Base-by-base conservation (phyloP, 2,329 filamentous ascomycete genomes). In the Botrytis aclada region DNA sequence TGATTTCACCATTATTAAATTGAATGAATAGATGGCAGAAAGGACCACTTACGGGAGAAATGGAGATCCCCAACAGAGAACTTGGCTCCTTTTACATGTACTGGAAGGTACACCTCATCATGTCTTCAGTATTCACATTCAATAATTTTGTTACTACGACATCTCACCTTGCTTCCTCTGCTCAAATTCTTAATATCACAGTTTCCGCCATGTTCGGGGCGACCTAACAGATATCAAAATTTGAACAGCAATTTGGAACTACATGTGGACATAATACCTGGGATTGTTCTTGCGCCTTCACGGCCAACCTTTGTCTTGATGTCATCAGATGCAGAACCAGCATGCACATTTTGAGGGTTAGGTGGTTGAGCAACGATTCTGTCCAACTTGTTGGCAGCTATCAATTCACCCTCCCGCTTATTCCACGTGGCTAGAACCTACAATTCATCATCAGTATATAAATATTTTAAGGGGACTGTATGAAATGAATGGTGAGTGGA, bases 111-210 rank as follows among this genome's bases (percentile, higher is more conserved):
- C 0, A 97, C 92, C 80, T 95, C 95, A 73, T 87, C 20, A 62
- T 43, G 14, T 69, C n/a, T 18, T 70, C 60, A 70, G 56, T 54
- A 37, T 67, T 41, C n/a, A 12, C 22, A 7, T 25, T 20, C n/a
- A 69, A 37, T 14, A 5, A 69, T 20, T 39, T 20, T 5, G 5
- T 16, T 20, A 32, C 29, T 25, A 32, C 47, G 29, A 10, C 2
- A 62, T 29, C 70, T 61, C 32, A 72, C 71, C 29, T 71, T 73
- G 39, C 65, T 91, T 2, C 93, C 93, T 10, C 93, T 85, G 1
- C 88, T 92, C 43, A 97, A 85, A 78, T 96, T 96, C 84, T 97
- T 97, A 82, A 97, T 96, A 77, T 97, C 94, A 80, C 93, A 96
- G 79, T 97, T 97, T 0, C 94, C 95, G 22, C 95, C 95, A 77